Conservation (phyloP, 352 stramenopile species). For the Phytophthora pseudosyringae region DNA sequence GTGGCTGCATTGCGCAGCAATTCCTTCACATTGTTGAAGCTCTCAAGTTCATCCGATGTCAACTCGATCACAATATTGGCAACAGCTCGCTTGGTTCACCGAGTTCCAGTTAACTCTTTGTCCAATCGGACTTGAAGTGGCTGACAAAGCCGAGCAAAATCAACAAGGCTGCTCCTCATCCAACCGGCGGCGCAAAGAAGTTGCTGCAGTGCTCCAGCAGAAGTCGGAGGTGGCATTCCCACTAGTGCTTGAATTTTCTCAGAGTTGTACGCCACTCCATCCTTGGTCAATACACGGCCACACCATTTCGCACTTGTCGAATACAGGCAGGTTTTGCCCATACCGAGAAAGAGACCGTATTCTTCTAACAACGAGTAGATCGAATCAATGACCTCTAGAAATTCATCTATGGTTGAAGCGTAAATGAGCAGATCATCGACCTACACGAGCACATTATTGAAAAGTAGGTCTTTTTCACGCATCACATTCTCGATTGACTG, state of each 20-base stretch:
- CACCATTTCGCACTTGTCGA: not conserved
- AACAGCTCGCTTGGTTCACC: not conserved
- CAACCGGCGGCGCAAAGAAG: not conserved
- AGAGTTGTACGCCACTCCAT: not conserved
- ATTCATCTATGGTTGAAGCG: not conserved
- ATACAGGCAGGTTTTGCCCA: not conserved
- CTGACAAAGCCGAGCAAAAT: not conserved
- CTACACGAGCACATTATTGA: not conserved
- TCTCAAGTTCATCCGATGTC: not conserved
- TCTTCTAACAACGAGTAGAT: not conserved
- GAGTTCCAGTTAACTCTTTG: not conserved
- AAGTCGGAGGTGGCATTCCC: not conserved
- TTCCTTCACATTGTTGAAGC: not conserved
- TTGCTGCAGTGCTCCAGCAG: not conserved
- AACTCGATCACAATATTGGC: not conserved
- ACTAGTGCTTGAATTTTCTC: too few species aligned
- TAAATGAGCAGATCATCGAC: not conserved
- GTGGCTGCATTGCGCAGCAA: not conserved
- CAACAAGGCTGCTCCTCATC: not conserved
- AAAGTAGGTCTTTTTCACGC: not conserved
- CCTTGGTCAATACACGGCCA: not conserved
- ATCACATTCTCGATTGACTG: not conserved
- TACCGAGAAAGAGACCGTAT: not conserved
- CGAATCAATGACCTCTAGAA: not conserved
- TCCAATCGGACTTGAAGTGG: not conserved